Conservation (phyloP, 2,329 filamentous ascomycete species). For the Aspergillus sp. region DNA sequence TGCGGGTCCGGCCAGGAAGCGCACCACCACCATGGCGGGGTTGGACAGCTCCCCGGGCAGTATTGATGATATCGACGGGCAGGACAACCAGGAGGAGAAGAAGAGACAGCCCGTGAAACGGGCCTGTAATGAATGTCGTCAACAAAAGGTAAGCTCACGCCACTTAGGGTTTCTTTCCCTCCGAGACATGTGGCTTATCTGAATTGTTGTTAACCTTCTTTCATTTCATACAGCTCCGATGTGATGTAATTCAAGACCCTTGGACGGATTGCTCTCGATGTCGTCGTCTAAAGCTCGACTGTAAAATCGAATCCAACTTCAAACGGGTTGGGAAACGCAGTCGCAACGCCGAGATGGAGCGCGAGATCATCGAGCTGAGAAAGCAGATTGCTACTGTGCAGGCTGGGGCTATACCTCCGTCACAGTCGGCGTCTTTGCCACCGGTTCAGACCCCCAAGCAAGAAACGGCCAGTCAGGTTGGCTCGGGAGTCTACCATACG, state of each 20-base stretch:
- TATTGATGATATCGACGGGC: constrained; percentile 49
- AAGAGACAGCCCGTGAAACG: constrained; percentile 57
- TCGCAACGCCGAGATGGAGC: constrained; percentile 65
- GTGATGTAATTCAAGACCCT: constrained; percentile 66
- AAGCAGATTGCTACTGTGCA: constrained; percentile 48
- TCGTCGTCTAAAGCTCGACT: constrained; percentile 62
- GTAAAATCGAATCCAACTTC: constrained; percentile 70
- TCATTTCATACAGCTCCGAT: constrained; percentile 58
- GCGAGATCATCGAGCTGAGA: constrained; percentile 56
- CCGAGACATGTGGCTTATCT: neutral
- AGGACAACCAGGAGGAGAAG: constrained; percentile 46
- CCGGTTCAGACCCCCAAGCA: constrained; percentile 39
- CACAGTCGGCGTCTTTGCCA: constrained; percentile 23
- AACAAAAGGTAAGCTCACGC: constrained; percentile 62
- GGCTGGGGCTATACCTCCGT: constrained; percentile 26
- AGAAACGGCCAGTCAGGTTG: constrained; percentile 40
- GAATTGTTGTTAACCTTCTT: neutral
- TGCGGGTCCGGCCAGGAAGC: constrained; percentile 42
- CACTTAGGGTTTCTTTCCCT: neutral
- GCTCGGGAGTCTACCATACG: constrained; percentile 37
- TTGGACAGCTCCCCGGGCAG: constrained; percentile 52
- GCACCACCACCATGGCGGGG: constrained; percentile 46
- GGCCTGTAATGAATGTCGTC: constrained; percentile 69
- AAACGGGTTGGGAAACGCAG: constrained; percentile 68
- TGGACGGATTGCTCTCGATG: constrained; percentile 65